phyloP scores from a whole-genome alignment of 768 basidiomycete species.

The Phlebiopsis flavidoalba region DNA sequence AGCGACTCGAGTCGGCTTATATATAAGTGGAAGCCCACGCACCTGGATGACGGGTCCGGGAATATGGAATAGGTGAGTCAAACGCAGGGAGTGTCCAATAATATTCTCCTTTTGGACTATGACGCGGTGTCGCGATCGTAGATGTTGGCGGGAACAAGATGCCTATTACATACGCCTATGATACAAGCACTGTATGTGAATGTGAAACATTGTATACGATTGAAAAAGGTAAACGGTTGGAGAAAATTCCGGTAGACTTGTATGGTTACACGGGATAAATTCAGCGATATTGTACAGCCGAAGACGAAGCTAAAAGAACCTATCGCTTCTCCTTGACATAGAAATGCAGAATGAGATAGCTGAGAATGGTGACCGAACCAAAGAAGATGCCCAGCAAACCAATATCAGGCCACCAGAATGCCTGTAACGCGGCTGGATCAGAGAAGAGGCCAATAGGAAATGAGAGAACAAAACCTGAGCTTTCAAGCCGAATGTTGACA shows the following conservation, averaged over 20 bases:
- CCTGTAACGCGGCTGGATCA: constrained; percentile 30
- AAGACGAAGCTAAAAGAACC: background rate
- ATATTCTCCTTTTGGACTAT: background rate
- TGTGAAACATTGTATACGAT: too few relatives aligned
- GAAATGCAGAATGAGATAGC: constrained; percentile 78
- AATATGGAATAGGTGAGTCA: background rate
- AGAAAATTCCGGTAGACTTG: background rate
- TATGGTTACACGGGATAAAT: background rate
- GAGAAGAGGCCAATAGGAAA: background rate
- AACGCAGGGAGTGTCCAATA: background rate
- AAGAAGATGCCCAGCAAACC: constrained; percentile 84
- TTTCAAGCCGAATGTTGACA: constrained; percentile 89
- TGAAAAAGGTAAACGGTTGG: background rate
- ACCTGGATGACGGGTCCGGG: background rate
- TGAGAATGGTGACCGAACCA: constrained; percentile 66
- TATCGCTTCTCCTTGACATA: constrained; percentile 80
- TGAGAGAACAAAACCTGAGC: constrained; percentile 55
- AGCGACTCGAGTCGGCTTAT: background rate
- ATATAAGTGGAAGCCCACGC: background rate
- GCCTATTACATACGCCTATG: background rate
- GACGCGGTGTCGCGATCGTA: background rate
- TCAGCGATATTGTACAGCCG: background rate
- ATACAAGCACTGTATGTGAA: too few relatives aligned
- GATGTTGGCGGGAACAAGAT: background rate
- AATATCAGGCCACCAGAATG: constrained; percentile 99